Conservation (phyloP, 257 asterid species). For the Linaria vulgaris region DNA sequence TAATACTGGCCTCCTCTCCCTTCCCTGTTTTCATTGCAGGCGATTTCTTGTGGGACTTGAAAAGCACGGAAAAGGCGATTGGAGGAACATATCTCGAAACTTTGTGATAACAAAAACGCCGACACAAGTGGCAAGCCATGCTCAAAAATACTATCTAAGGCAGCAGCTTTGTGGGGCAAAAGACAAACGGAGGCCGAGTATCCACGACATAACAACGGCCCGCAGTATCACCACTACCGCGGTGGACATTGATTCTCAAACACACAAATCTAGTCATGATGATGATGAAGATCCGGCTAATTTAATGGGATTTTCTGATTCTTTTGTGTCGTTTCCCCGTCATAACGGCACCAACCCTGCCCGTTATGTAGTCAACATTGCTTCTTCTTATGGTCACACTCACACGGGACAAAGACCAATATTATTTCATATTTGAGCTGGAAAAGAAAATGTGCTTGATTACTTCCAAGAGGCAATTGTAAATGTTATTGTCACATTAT, state of each 20-base stretch:
- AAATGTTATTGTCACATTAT: not conserved
- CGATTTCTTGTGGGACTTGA: slow-evolving; percentile 65
- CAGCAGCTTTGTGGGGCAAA: slow-evolving; percentile 71
- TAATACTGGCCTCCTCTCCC: too few species aligned
- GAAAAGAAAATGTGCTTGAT: slow-evolving; percentile 5
- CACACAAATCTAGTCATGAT: slow-evolving; percentile 29
- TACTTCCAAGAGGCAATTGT: slow-evolving; percentile 22
- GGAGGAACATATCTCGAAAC: slow-evolving; percentile 78
- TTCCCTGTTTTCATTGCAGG: too few species aligned
- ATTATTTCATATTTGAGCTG: slow-evolving; percentile 27
- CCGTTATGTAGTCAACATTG: slow-evolving; percentile 23
- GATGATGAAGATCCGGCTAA: too few species aligned
- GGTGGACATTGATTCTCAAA: not conserved
- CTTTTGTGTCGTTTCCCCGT: slow-evolving; percentile 10
- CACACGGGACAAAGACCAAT: slow-evolving; percentile 18
- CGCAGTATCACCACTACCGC: too few species aligned
- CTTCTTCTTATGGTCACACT: slow-evolving; percentile 21
- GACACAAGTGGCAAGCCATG: slow-evolving; percentile 91
- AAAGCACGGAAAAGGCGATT: slow-evolving; percentile 78
- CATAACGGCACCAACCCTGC: slow-evolving; percentile 15
- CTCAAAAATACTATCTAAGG: slow-evolving; percentile 77
- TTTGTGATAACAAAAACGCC: slow-evolving; percentile 77
- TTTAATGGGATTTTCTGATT: slow-evolving; percentile 30
- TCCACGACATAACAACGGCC: slow-evolving; percentile 74
- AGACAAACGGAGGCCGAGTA: slow-evolving; percentile 84